phyloP scores from a whole-genome alignment of 2,329 filamentous ascomycete species.

The Cordyceps cateniannulata region DNA sequence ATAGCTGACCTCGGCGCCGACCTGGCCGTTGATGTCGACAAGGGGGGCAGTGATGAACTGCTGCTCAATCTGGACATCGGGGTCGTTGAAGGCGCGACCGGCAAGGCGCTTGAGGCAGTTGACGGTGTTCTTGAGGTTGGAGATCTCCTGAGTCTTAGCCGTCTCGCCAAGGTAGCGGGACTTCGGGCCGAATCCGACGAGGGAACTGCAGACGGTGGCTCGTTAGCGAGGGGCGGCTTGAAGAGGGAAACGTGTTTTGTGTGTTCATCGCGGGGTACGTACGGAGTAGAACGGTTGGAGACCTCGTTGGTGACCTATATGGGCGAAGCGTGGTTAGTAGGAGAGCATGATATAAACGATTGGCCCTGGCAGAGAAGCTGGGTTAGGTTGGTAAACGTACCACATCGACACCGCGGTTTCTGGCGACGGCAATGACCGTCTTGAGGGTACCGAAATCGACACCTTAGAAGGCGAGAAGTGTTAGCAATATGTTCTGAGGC shows the following conservation, averaged over 20 bases:
- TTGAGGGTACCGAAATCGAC: slow-evolving; percentile 95
- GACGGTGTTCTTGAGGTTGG: slow-evolving; percentile 99
- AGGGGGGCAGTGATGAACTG: slow-evolving; percentile 81
- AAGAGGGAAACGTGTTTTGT: not conserved
- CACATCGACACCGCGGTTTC: slow-evolving; percentile 98
- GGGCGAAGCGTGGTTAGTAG: not conserved
- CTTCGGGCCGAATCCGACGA: slow-evolving; percentile 94
- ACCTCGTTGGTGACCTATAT: slow-evolving; percentile 94
- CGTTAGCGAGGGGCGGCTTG: slow-evolving; percentile 2
- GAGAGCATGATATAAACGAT: not conserved
- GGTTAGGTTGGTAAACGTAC: slow-evolving; percentile 52
- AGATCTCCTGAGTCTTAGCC: slow-evolving; percentile 98
- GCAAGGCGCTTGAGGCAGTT: slow-evolving; percentile 85
- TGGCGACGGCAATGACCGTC: slow-evolving; percentile 94
- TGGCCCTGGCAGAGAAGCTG: not conserved
- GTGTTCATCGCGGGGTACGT: slow-evolving; percentile 40
- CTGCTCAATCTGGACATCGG: slow-evolving; percentile 89
- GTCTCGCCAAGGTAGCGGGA: slow-evolving; percentile 89
- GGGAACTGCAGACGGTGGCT: slow-evolving; percentile 52
- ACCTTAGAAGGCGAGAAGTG: slow-evolving; percentile 41
- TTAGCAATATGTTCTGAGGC: not conserved
- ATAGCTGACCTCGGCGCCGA: slow-evolving; percentile 90
- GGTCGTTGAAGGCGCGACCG: slow-evolving; percentile 79
- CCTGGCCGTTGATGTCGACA: slow-evolving; percentile 86
- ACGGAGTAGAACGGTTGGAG: slow-evolving; percentile 96